Evolutionary conservation across 805 yeast species (phyloP).

Genomic region (Wickerhamiella siamensis): DNA sequence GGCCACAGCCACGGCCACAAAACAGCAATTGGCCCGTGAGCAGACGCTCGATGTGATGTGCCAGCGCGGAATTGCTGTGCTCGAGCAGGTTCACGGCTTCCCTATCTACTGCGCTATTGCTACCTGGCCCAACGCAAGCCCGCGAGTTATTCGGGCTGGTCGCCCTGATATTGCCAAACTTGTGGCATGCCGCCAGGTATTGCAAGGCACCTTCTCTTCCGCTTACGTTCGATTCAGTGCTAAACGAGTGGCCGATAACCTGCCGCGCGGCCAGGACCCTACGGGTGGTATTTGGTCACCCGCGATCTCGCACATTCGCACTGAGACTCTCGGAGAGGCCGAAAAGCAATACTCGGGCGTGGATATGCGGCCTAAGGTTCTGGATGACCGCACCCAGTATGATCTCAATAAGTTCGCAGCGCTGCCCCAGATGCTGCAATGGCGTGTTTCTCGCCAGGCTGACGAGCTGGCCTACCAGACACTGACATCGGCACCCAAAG

Average conservation of each 20-base stretch:
- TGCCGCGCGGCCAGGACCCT: slow-evolving; percentile 63
- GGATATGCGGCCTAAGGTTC: slow-evolving; percentile 58
- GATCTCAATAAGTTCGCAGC: slow-evolving; percentile 58
- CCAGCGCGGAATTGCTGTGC: slow-evolving; percentile 30
- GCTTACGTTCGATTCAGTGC: slow-evolving; percentile 70
- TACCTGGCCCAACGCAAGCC: slow-evolving; percentile 66
- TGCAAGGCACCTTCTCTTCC: slow-evolving; percentile 66
- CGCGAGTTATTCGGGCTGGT: slow-evolving; percentile 72
- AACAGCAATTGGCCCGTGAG: slow-evolving; percentile 5
- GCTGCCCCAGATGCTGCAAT: slow-evolving; percentile 59
- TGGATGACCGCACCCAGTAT: slow-evolving; percentile 67
- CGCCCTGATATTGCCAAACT: slow-evolving; percentile 86
- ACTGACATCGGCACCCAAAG: slow-evolving; percentile 26
- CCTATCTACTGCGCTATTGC: slow-evolving; percentile 70
- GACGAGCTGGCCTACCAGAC: slow-evolving; percentile 62
- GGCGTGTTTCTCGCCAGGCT: slow-evolving; percentile 58
- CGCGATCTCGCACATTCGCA: slow-evolving; percentile 53
- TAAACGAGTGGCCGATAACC: slow-evolving; percentile 40
- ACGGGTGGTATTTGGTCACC: slow-evolving; percentile 77
- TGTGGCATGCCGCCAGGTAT: slow-evolving; percentile 62
- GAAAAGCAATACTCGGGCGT: slow-evolving; percentile 72
- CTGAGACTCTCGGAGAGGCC: slow-evolving; percentile 42
- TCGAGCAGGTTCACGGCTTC: slow-evolving; percentile 51
- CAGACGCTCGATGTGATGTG: slow-evolving; percentile 38
- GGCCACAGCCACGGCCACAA: slow-evolving; percentile 23